phyloP scores from a whole-genome alignment of 208 protist genomes.

The Trypanosoma brucei region DNA sequence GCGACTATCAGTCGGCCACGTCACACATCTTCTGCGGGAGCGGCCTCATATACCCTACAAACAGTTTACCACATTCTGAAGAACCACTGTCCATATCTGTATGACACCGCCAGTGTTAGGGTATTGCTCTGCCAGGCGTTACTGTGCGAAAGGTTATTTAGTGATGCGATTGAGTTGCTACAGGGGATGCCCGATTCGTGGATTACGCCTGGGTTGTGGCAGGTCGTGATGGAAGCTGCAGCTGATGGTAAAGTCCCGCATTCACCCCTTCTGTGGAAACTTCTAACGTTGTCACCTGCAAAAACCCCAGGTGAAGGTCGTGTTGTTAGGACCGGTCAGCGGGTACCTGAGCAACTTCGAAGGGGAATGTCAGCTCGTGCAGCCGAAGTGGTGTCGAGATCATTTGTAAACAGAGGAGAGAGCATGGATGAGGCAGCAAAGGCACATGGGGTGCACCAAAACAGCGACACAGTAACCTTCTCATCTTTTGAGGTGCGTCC shows the following conservation, averaged over 20 bases:
- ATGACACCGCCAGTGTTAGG: constrained; percentile 32
- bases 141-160: constrained; percentile 35
- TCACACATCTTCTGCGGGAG: constrained; percentile 20
- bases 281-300: constrained; percentile 28
- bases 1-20: constrained; percentile 22
- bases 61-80: constrained; percentile 17
- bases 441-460: background rate
- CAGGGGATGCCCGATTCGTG: constrained; percentile 33
- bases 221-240: constrained; percentile 38
- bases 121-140: constrained; percentile 50
- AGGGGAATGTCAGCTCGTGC: background rate
- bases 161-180: constrained; percentile 39
- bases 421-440: background rate
- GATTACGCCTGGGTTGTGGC: constrained; percentile 60
- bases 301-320: constrained; percentile 6
- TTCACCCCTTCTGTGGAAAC: constrained; percentile 52
- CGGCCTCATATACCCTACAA: constrained; percentile 26
- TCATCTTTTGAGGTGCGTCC: constrained; percentile 21
- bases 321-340: constrained; percentile 16
- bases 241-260: constrained; percentile 54
- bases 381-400: background rate
- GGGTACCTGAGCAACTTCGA: constrained; percentile 5
- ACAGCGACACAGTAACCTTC: constrained; percentile 1
- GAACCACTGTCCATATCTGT: constrained; percentile 28
- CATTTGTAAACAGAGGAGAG: background rate